A percentile compares a stretch with the other conserved stretches of the same genome.
Conservation (phyloP, 257 asterid genomes). For the Gentiana straminea region DNA sequence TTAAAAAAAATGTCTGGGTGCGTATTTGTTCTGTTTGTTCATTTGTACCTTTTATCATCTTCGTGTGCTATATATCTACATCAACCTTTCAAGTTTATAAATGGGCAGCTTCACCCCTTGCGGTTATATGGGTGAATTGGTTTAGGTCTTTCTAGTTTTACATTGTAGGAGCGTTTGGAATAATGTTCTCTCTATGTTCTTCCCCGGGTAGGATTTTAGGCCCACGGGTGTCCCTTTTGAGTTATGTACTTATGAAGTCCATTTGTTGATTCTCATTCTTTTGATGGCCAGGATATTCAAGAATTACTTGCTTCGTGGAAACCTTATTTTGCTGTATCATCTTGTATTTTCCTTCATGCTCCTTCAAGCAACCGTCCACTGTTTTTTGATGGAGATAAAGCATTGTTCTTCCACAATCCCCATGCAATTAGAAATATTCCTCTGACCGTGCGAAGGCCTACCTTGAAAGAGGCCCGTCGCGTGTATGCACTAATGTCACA, state of each 20-base stretch:
- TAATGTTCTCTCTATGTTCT: too few species aligned
- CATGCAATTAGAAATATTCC: slow-evolving; percentile 70
- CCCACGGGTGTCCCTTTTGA: too few species aligned
- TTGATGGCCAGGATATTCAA: slow-evolving; percentile 60
- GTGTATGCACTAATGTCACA: slow-evolving; percentile 56
- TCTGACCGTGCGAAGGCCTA: slow-evolving; percentile 79
- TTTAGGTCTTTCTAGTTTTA: too few species aligned
- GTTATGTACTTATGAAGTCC: slow-evolving; percentile 1
- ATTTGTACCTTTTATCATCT: not conserved
- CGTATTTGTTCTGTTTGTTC: not conserved
- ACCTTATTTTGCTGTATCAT: slow-evolving; percentile 53
- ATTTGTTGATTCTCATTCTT: slow-evolving; percentile 13
- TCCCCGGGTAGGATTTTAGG: too few species aligned
- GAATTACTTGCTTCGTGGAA: slow-evolving; percentile 76
- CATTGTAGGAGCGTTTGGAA: too few species aligned
- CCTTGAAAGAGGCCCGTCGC: slow-evolving; percentile 74
- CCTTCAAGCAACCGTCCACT: slow-evolving; percentile 80
- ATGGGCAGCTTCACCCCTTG: not conserved
- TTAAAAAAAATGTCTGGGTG: not conserved
- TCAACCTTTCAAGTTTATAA: not conserved
- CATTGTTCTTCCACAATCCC: slow-evolving; percentile 46
- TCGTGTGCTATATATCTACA: not conserved
- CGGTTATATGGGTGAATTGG: too few species aligned
- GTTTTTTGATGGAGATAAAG: slow-evolving; percentile 68
- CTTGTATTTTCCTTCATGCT: slow-evolving; percentile 59